Evolutionary conservation across 1,284 basidiomycete genomes (phyloP), one percentile per base, ranked within the genome.

Genomic region (Cystobasidium slooffiae): DNA sequence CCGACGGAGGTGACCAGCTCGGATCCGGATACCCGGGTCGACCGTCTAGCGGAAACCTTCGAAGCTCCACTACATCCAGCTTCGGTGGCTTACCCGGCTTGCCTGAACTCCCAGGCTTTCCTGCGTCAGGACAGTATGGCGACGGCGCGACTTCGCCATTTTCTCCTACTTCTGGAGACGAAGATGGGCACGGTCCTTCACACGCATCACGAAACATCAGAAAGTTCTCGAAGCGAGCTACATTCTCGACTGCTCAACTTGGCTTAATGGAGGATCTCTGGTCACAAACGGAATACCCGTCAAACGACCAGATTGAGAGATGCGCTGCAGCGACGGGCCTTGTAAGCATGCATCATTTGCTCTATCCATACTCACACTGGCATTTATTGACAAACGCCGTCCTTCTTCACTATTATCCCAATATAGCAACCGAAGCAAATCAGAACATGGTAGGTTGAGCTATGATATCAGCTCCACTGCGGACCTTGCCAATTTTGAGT

Each of bases 251-350:
- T 37, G 62, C 70, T n/a, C 70, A 73, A 49, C 31, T 65, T 20
- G 46, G 44, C 31, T 39, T 73, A 20, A 65, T 73, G 62, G 70
- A 73, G 43, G 63, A 53, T 12, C 63, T 73, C 22, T 73, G 70
- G 70, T 6, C 49, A 5, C 20, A 16, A 6, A 65, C 62, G n/a
- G 62, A 73, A 46, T 73, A 73, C 43, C 70, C 70, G 6, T 73
- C 70, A 12, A 59, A 55, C 20, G 70, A 65, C 2, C 62, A 65
- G 43, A 61, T 73, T 24, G 70, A 73, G 44, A 16, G 22, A 37
- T 73, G 70, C 20, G 70, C 70, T 20, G 39, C 44, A 16, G 52
- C 46, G 3, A 47, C 70, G 6, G 70, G 70, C 2, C 51, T 73
- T 39, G 52, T 68, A 31, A 43, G 64, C 44, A 18, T 41, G 3